Base-by-base conservation (phyloP, 306 rosid genomes). In the Purshia tridentata region DNA sequence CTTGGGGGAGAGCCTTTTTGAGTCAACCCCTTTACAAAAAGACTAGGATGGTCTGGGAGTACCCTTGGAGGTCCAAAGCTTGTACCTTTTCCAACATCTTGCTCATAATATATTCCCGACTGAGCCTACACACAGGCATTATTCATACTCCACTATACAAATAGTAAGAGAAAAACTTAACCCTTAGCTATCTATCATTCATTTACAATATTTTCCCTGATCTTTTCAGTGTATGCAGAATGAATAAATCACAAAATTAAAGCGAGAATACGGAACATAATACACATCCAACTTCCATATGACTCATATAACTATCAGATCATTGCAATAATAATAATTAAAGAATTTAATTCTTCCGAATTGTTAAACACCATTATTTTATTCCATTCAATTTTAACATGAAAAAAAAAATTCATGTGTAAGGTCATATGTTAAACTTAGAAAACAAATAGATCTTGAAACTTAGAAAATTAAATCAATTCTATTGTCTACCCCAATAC, bases 1-100 rank as follows among this genome's bases (percentile, higher is more conserved):
- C 85, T 74, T 45, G 92, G 95, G 84, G 97, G 91, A 71, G 97
- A 88, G 82, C 91, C 87, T 76, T 82, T 89, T 79, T 82, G 95
- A 79, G 92, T 85, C 84, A 84, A 84, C 49, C 84, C 90, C 90
- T 84, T 88, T 72, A 85, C 85, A 80, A 76, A 77, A 74, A 67
- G 72, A 74, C 76, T 73, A 54, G 87, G 74, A 67, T 83, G 84
- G 49, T 86, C 82, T 62, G 86, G 81, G 16, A 70, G 78, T 41
- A 75, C 75, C 76, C 87, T 83, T 45, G 79, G 53, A 66, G 66
- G 55, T 69, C 82, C 90, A 76, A 78, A 83, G 86, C 84, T 86
- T 73, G 87, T 49, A 80, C 82, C 78, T 78, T 67, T 79, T 48
- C 75, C 80, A 81, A 78, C 76, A 68, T 86, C 88, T 83, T 86